Evolutionary conservation across 108 stramenopile genomes (phyloP), one percentile per base, ranked within the genome.

Genomic region (Epipyxis sp.): DNA sequence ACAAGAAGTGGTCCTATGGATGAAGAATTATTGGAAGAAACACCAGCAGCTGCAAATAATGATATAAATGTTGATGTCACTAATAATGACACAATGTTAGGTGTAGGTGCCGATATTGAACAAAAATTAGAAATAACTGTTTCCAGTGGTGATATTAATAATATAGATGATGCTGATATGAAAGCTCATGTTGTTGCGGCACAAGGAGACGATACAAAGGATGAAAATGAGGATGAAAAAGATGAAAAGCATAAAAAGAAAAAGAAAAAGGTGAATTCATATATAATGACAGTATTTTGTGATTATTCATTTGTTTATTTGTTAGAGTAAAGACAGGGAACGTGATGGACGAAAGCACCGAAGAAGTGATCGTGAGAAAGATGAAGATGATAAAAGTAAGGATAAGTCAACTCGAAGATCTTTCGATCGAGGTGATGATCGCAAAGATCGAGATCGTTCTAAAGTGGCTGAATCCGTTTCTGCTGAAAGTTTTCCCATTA

Each of bases 331-430:
- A 37, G 61, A 65, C 35, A 16, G 25, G 25, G 54, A 57, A 25
- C 54, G 54, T 25, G 40, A 68, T 68, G 20, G 65, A 16, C 41
- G 40, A 20, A 13, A 37, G 20, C 29, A 68, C 41, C 13, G 20
- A 20, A 25, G 20, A 68, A 16, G 39, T 34, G 50, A 74, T 37
- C 44, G 71, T 34, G 71, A 46, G 50, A 74, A 57, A 32, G 50
- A 74, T 37, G 43, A 57, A 39, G 34, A 57, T 3, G 41, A 42
- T 32, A 42, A 74, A 42, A 20, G 20, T 20, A 67, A 43, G 65
- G 65, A 67, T 6, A 74, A 57, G 54, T n/a, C n/a, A n/a, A 57
- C n/a, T 57, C 54, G 54, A n/a, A n/a, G n/a, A n/a, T n/a, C n/a
- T n/a, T n/a, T n/a, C n/a, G n/a, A n/a, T n/a, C n/a, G n/a, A n/a